These are phyloP conservation scores for Calocybe cyanea DNA, from an alignment of 768 basidiomycete species.

Conservation along the genomic window DNA sequence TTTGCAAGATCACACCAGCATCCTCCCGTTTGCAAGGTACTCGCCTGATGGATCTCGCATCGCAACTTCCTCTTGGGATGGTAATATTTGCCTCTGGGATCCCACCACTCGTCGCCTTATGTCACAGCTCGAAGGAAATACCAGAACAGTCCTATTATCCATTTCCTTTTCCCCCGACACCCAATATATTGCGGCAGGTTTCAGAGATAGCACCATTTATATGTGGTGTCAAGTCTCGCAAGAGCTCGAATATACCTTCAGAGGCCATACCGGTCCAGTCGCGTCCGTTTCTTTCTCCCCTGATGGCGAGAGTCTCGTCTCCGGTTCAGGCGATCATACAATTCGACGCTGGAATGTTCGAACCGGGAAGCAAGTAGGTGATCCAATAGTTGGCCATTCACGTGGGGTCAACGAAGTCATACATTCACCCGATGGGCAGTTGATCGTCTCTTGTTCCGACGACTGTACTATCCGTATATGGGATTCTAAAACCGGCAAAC, in stretches of 20 bases:
- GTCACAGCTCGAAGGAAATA: too few species aligned
- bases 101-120: background rate
- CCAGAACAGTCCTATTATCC: too few species aligned
- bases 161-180: background rate
- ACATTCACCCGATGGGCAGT: background rate
- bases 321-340: background rate
- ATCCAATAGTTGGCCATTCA: background rate
- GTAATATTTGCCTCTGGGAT: background rate
- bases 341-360: background rate
- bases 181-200: background rate
- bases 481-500: background rate
- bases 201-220: background rate
- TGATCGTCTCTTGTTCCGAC: background rate
- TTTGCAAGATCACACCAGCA: background rate
- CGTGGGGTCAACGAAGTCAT: background rate
- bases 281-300: constrained; percentile 1
- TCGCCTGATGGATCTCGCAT: background rate
- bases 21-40: background rate
- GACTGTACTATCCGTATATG: background rate
- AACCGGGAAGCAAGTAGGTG: too few species aligned
- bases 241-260: background rate
- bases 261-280: background rate
- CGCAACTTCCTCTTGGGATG: background rate
- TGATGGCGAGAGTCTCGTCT: background rate
- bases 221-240: background rate